Evolutionary conservation across 2,329 filamentous ascomycete genomes (phyloP).

Genomic region (Elsinoe perseae): DNA sequence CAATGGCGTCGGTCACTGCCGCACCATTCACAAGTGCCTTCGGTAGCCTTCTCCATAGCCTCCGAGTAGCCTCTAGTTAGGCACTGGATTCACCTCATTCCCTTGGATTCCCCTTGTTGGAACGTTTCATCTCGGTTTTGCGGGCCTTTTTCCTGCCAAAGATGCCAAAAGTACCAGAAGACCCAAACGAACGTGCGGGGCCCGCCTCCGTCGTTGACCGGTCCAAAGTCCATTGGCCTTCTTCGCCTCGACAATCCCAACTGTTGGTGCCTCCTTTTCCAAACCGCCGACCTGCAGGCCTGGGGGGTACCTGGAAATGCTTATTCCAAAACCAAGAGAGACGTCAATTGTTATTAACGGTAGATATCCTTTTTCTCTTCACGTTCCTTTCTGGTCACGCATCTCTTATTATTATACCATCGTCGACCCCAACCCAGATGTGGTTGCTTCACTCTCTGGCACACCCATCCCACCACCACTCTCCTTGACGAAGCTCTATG

Average conservation of each 20-base stretch:
- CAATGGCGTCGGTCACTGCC: conserved; percentile 10
- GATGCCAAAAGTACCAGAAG: too few species aligned
- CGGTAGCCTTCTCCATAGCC: too few species aligned
- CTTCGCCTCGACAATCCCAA: background rate
- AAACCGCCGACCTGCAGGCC: conserved; percentile 11
- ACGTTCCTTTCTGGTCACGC: background rate
- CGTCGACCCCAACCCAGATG: background rate
- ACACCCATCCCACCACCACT: background rate
- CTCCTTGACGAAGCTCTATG: conserved; percentile 11
- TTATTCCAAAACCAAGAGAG: background rate
- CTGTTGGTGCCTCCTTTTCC: conserved; percentile 12
- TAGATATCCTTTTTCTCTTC: background rate
- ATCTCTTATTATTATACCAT: background rate
- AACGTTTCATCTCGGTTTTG: conserved; percentile 8
- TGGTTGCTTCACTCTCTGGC: conserved; percentile 12
- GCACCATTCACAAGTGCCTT: conserved; percentile 9
- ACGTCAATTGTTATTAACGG: background rate
- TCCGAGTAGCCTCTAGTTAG: too few species aligned
- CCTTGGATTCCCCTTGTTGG: background rate
- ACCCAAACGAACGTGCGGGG: conserved; percentile 2
- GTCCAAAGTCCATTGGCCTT: background rate
- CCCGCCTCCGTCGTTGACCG: background rate
- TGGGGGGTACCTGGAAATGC: conserved; percentile 1
- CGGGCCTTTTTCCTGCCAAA: background rate
- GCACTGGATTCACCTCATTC: too few species aligned